These are phyloP conservation scores for Podospora pseudocomata DNA, from an alignment of 495 filamentous ascomycete species.

Conservation along the genomic window DNA sequence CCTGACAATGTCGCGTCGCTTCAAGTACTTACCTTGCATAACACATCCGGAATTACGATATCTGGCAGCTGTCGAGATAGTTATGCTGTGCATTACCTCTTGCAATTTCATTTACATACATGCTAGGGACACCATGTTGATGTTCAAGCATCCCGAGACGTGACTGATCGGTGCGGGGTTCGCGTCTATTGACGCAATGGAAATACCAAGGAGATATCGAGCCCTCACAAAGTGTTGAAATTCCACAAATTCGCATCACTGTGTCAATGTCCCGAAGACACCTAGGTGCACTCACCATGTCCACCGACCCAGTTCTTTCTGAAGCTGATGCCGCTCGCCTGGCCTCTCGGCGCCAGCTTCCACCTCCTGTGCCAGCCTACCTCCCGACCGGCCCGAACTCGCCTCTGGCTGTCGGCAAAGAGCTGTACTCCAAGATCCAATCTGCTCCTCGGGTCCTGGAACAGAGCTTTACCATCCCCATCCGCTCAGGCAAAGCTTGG, in stretches of 20 bases:
- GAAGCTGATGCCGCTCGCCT: background rate
- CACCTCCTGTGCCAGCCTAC: slow-evolving; percentile 46
- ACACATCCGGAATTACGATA: too few relatives aligned
- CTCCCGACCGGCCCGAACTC: slow-evolving; percentile 40
- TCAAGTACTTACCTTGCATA: too few relatives aligned
- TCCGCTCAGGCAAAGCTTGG: slow-evolving; percentile 62
- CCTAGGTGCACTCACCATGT: background rate
- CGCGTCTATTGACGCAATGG: background rate
- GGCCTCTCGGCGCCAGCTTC: slow-evolving; percentile 25
- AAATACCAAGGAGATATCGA: background rate
- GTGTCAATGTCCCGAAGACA: background rate
- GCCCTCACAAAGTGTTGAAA: background rate
- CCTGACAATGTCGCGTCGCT: too few relatives aligned
- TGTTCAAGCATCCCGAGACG: too few relatives aligned
- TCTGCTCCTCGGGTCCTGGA: slow-evolving; percentile 31
- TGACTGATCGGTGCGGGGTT: background rate
- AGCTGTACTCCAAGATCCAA: slow-evolving; percentile 40
- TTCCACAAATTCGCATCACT: background rate
- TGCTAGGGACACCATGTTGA: too few relatives aligned
- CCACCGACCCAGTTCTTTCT: background rate
- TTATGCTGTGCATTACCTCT: too few relatives aligned
- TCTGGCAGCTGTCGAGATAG: too few relatives aligned
- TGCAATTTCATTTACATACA: too few relatives aligned
- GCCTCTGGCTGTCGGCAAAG: slow-evolving; percentile 42
- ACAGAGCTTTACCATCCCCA: slow-evolving; percentile 47